A percentile compares a stretch with the other conserved stretches of the same genome.
phyloP scores from a whole-genome alignment of 164 flowering plant genomes.

The Annona cherimola region DNA sequence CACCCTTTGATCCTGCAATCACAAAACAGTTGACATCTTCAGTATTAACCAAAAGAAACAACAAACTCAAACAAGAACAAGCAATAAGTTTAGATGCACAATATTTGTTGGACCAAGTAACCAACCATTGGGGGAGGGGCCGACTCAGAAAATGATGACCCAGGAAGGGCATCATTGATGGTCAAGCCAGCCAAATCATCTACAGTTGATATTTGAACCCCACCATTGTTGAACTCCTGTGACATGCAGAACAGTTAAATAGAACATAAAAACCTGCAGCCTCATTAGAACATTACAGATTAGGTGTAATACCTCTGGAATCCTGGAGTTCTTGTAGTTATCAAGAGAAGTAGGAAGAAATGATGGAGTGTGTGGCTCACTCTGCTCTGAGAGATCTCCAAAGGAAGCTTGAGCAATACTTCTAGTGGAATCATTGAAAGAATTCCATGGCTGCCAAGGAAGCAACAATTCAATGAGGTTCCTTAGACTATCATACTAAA shows the following conservation, averaged over 20 bases:
- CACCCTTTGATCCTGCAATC: slow-evolving; percentile 33
- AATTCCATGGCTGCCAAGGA: slow-evolving; percentile 59
- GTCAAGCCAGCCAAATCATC: slow-evolving; percentile 16
- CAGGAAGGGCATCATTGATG: slow-evolving; percentile 16
- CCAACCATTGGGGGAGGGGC: slow-evolving; percentile 28
- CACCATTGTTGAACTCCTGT: slow-evolving; percentile 29
- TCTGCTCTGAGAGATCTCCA: slow-evolving; percentile 19
- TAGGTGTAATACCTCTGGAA: slow-evolving; percentile 34
- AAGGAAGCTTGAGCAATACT: slow-evolving; percentile 16
- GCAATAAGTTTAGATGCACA: background rate
- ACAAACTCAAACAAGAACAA: background rate
- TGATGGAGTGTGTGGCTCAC: slow-evolving; percentile 24
- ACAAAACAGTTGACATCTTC: background rate
- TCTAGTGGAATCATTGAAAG: slow-evolving; percentile 48
- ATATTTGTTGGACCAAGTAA: background rate
- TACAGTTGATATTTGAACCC: slow-evolving; percentile 16
- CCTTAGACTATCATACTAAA: background rate
- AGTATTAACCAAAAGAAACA: background rate
- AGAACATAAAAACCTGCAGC: background rate
- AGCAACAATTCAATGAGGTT: slow-evolving; percentile 5
- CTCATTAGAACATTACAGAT: background rate
- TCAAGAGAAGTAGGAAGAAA: slow-evolving; percentile 23
- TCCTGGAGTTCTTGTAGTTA: slow-evolving; percentile 23
- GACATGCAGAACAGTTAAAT: slow-evolving; percentile 7
- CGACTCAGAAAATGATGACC: slow-evolving; percentile 23